Percentiles rank a stretch among this genome's conserved stretches.
Evolutionary conservation across 768 basidiomycete species (phyloP).

Genomic region (Phlebiopsis gigantea): DNA sequence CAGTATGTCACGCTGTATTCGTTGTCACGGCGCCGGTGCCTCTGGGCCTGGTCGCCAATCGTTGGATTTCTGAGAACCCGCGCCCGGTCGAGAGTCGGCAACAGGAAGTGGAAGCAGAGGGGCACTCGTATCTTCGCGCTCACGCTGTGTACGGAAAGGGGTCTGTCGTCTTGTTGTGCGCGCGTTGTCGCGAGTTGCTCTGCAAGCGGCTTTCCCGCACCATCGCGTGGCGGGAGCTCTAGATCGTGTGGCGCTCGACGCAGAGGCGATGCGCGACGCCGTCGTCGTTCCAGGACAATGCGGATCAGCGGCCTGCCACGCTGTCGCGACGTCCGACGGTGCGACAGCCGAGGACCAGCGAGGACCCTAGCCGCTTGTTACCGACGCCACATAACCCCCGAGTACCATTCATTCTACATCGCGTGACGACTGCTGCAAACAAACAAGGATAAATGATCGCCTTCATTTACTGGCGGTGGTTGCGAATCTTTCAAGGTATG

Average conservation of each 20-base stretch:
- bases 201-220: background rate
- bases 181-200: too few relatives aligned
- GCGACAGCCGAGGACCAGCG: too few relatives aligned
- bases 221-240: background rate
- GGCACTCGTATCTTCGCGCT: background rate
- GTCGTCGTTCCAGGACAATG: too few relatives aligned
- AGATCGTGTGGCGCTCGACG: background rate
- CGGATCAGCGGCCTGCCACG: too few relatives aligned
- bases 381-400: too few relatives aligned
- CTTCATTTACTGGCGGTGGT: too few relatives aligned
- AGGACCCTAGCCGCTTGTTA: too few relatives aligned
- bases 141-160: background rate
- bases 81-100: background rate
- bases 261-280: background rate
- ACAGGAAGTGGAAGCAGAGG: background rate
- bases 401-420: too few relatives aligned
- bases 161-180: background rate
- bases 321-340: too few relatives aligned
- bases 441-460: too few relatives aligned
- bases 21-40: background rate
- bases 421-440: too few relatives aligned
- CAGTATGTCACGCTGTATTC: constrained; percentile 4
- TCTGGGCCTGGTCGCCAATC: background rate
- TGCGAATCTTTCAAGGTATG: too few relatives aligned
- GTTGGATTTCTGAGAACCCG: background rate